Evolutionary conservation across 352 stramenopile genomes (phyloP).

Genomic region (Blastocystis sp.): DNA sequence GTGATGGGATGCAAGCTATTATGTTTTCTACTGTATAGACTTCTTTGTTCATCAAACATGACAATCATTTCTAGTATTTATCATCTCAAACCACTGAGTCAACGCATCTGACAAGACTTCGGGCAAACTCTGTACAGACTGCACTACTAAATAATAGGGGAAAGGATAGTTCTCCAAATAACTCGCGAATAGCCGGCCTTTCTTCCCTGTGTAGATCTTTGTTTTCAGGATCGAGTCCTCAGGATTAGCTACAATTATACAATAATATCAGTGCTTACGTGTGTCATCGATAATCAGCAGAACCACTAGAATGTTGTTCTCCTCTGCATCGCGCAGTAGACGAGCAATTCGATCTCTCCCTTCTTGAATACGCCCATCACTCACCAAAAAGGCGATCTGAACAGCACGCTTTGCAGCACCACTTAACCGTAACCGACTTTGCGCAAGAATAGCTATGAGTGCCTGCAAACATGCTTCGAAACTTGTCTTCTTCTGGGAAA

Average conservation of each 20-base stretch:
- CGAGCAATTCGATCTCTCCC: slow-evolving; percentile 87
- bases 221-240: slow-evolving; percentile 93
- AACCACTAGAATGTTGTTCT: slow-evolving; percentile 94
- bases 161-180: slow-evolving; percentile 99
- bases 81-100: slow-evolving; percentile 98
- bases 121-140: slow-evolving; percentile 86
- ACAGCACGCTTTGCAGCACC: slow-evolving; percentile 72
- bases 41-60: background rate
- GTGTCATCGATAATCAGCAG: slow-evolving; percentile 91
- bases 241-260: slow-evolving; percentile 41
- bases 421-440: slow-evolving; percentile 66
- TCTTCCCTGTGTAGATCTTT: slow-evolving; percentile 90
- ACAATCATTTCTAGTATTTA: slow-evolving; percentile 53
- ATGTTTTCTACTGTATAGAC: background rate
- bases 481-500: slow-evolving; percentile 91
- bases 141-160: slow-evolving; percentile 96
- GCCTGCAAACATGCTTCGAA: slow-evolving; percentile 87
- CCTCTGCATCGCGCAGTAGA: slow-evolving; percentile 88
- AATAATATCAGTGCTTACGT: background rate
- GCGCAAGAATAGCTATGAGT: slow-evolving; percentile 82
- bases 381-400: slow-evolving; percentile 98
- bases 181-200: slow-evolving; percentile 89
- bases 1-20: background rate
- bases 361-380: slow-evolving; percentile 93
- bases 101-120: slow-evolving; percentile 97